Percentiles rank a stretch among this genome's conserved stretches.
Evolutionary conservation across 169 alveolate species (phyloP).

Genomic region (Plasmodium billcollinsi): DNA sequence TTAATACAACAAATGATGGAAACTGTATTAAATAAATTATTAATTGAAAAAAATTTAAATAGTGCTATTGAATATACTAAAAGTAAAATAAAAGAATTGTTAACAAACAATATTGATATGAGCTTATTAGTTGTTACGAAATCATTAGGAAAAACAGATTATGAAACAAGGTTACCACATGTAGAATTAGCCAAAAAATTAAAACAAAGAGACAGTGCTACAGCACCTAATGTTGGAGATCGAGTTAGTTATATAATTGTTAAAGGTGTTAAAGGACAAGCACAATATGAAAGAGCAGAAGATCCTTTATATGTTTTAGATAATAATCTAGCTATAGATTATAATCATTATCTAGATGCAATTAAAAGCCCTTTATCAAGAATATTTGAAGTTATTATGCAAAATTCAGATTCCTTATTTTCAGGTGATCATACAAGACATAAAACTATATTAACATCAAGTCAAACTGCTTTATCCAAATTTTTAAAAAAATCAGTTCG

Average conservation of each 20-base stretch:
- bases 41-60: constrained; percentile 92
- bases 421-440: constrained; percentile 82
- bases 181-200: constrained; percentile 99
- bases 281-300: constrained; percentile 98
- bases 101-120: constrained; percentile 97
- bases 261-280: constrained; percentile 95
- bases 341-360: constrained; percentile 97
- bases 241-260: constrained; percentile 97
- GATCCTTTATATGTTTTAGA: constrained; percentile 99
- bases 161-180: constrained; percentile 98
- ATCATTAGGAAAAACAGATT: constrained; percentile 95
- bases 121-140: constrained; percentile 97
- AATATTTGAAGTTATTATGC: constrained; percentile 93
- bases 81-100: constrained; percentile 89
- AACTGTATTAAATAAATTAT: constrained; percentile 91
- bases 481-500: constrained; percentile 92
- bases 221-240: constrained; percentile 99
- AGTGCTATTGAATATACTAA: constrained; percentile 93
- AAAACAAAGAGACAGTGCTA: constrained; percentile 95
- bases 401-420: constrained; percentile 93
- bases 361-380: constrained; percentile 94
- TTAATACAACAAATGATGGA: constrained; percentile 96
- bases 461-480: constrained; percentile 91
- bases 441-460: constrained; percentile 77
- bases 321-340: constrained; percentile 97